Conservation (phyloP, 768 basidiomycete genomes). For the Glaciozyma antarctica region DNA sequence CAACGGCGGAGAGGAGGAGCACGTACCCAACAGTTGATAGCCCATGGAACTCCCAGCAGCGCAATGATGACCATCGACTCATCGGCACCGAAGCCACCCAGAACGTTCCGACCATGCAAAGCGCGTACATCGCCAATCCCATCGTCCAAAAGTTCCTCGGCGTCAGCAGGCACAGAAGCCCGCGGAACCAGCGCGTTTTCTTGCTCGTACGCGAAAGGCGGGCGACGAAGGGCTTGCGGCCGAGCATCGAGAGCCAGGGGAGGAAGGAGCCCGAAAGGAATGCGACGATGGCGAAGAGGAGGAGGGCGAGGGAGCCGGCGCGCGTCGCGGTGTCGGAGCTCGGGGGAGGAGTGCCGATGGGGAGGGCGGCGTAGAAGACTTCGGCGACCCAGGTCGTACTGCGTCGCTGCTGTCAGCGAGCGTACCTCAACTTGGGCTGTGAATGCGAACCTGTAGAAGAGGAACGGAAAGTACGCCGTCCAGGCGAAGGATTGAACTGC, state of each 20-base stretch:
- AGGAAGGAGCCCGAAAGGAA: slow-evolving; percentile 61
- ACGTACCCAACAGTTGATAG: slow-evolving; percentile 82
- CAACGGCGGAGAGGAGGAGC: slow-evolving; percentile 39
- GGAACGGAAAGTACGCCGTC: slow-evolving; percentile 31
- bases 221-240: slow-evolving; percentile 2
- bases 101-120: slow-evolving; percentile 62
- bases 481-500: slow-evolving; percentile 33
- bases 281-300: slow-evolving; percentile 62
- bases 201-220: not conserved
- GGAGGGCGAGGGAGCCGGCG: slow-evolving; percentile 70
- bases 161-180: slow-evolving; percentile 10
- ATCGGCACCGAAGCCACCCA: slow-evolving; percentile 48
- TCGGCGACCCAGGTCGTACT: slow-evolving; percentile 32
- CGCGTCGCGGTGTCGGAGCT: slow-evolving; percentile 60
- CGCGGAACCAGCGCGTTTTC: slow-evolving; percentile 1
- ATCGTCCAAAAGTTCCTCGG: slow-evolving; percentile 49
- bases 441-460: slow-evolving; percentile 28
- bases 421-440: no score
- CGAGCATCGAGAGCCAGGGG: slow-evolving; percentile 49
- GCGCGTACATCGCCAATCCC: slow-evolving; percentile 61
- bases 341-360: slow-evolving; percentile 20
- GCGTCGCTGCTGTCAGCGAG: not conserved
- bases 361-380: slow-evolving; percentile 9
- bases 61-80: slow-evolving; percentile 65
- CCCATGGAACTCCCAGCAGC: slow-evolving; percentile 81